These are phyloP conservation scores for Naganishia randhawae DNA, from an alignment of 768 basidiomycete species.

Conservation along the genomic window DNA sequence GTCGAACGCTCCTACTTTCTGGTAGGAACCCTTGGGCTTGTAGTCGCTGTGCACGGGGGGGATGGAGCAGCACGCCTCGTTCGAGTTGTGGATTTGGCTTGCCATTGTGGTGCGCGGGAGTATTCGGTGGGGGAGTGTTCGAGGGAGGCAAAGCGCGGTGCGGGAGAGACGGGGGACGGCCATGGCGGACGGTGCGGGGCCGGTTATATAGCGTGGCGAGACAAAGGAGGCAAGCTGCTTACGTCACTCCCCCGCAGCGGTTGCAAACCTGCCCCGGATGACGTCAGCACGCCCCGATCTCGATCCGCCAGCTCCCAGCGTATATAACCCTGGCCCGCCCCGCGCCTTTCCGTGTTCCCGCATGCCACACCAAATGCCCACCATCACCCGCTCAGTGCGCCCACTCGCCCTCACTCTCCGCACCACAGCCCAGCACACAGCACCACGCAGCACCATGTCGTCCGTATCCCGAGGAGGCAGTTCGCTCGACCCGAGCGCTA, in stretches of 20 bases:
- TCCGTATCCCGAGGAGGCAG: slow-evolving; percentile 21
- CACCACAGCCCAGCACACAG: background rate
- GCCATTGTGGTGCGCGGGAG: background rate
- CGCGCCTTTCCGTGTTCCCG: background rate
- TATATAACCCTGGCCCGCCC: too few species aligned
- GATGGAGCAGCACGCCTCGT: slow-evolving; percentile 29
- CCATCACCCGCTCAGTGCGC: slow-evolving; percentile 7
- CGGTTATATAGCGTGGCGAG: too few species aligned
- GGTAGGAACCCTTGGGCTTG: slow-evolving; percentile 36
- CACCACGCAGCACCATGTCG: background rate
- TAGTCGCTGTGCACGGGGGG: slow-evolving; percentile 34
- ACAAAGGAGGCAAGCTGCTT: background rate
- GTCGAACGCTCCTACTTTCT: slow-evolving; percentile 35
- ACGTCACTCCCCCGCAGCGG: too few species aligned
- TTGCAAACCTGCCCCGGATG: background rate
- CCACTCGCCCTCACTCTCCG: background rate
- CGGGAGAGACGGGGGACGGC: too few species aligned
- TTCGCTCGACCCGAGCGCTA: slow-evolving; percentile 10
- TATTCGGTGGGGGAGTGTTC: background rate
- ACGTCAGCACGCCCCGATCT: slow-evolving; percentile 11
- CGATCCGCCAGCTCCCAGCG: background rate
- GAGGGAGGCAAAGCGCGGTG: background rate
- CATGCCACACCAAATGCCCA: background rate
- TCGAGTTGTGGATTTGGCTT: slow-evolving; percentile 12
- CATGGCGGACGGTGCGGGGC: too few species aligned